phyloP scores from a whole-genome alignment of 106 monocot genomes.

The Acanthochlamys bracteata region DNA sequence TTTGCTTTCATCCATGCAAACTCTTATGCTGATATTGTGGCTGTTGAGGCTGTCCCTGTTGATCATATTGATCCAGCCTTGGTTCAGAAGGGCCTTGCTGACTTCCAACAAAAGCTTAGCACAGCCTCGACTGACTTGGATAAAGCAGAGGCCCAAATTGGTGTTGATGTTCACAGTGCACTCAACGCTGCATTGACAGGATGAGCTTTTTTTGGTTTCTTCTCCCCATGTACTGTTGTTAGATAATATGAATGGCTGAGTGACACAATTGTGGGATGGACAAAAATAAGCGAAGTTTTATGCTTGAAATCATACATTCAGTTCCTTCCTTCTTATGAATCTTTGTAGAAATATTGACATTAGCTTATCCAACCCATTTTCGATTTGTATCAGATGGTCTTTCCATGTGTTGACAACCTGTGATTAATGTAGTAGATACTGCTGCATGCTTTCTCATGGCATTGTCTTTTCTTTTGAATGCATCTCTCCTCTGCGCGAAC shows the following conservation, averaged over 20 bases:
- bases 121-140: slow-evolving; percentile 70
- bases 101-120: slow-evolving; percentile 74
- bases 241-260: not conserved
- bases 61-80: slow-evolving; percentile 52
- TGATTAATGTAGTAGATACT: too few relatives aligned
- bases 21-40: slow-evolving; percentile 76
- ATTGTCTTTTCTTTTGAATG: too few relatives aligned
- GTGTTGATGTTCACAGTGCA: slow-evolving; percentile 82
- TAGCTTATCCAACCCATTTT: too few relatives aligned
- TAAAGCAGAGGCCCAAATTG: slow-evolving; percentile 92
- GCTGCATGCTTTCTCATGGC: too few relatives aligned
- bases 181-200: slow-evolving; percentile 72
- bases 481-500: not conserved
- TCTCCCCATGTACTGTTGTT: not conserved
- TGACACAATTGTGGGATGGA: not conserved
- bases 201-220: slow-evolving; percentile 1
- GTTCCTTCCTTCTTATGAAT: too few relatives aligned
- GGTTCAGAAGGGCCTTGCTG: slow-evolving; percentile 78
- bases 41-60: slow-evolving; percentile 78
- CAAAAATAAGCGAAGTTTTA: too few relatives aligned
- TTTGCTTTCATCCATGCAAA: slow-evolving; percentile 94
- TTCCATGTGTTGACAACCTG: too few relatives aligned
- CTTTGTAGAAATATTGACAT: too few relatives aligned
- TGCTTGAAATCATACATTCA: too few relatives aligned
- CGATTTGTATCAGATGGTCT: too few relatives aligned